A percentile compares a stretch with the other conserved stretches of the same genome.
Evolutionary conservation across 2,329 filamentous ascomycete species (phyloP).

Genomic region (Sarocladium kiliense): DNA sequence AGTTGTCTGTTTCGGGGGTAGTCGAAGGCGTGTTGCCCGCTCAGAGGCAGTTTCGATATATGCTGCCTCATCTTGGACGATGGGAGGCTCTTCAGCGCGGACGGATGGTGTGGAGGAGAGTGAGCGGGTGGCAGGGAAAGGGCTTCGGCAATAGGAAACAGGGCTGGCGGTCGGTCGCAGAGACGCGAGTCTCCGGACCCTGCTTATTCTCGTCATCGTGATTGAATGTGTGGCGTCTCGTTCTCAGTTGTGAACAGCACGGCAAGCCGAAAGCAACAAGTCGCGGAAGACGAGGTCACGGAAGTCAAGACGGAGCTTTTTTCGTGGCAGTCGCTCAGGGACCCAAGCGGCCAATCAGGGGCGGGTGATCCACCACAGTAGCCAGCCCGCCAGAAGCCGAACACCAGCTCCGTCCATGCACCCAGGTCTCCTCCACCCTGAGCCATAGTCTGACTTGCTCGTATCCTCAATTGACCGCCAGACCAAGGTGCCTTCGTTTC

Average conservation of each 20-base stretch:
- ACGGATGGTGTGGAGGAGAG: conserved; percentile 28
- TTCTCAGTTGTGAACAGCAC: neutral
- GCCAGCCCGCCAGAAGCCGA: neutral
- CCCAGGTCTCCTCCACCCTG: neutral
- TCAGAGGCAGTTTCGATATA: neutral
- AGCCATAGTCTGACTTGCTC: neutral
- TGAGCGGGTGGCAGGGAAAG: conserved; percentile 21
- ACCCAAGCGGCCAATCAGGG: conserved; percentile 1
- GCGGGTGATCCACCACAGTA: neutral
- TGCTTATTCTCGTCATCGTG: conserved; percentile 39
- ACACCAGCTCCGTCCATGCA: neutral
- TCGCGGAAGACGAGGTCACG: neutral
- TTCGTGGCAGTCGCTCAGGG: conserved; percentile 13
- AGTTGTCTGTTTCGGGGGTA: conserved; percentile 27
- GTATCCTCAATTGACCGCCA: neutral
- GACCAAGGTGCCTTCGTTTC: neutral
- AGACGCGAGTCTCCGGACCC: conserved; percentile 28
- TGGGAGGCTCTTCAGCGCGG: neutral
- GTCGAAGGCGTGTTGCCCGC: conserved; percentile 18
- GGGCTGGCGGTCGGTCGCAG: conserved; percentile 20
- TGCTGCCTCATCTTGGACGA: neutral
- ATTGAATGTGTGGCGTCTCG: neutral
- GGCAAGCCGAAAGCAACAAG: neutral
- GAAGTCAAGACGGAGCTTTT: conserved; percentile 22
- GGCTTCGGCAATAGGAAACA: conserved; percentile 18